These are phyloP conservation scores for Penicillium sp. DNA, from an alignment of 2,329 filamentous ascomycete species.

Conservation along the genomic window DNA sequence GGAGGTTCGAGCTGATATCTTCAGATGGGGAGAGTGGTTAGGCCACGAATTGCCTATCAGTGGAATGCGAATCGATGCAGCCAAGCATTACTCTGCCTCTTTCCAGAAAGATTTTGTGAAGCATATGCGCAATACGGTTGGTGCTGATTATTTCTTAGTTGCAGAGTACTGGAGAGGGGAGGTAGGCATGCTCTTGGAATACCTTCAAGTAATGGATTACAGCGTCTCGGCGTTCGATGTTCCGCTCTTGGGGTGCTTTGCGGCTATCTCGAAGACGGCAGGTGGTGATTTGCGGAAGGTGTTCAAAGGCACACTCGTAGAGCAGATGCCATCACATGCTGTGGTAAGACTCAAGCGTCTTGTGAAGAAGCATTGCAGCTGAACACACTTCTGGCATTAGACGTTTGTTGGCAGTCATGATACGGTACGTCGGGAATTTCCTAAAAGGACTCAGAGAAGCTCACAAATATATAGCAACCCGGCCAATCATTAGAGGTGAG, in stretches of 20 bases:
- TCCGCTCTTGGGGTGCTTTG: slow-evolving; percentile 65
- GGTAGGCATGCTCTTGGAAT: slow-evolving; percentile 53
- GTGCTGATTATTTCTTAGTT: slow-evolving; percentile 60
- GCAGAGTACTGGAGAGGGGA: slow-evolving; percentile 67
- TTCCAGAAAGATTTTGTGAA: slow-evolving; percentile 63
- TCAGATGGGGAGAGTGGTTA: slow-evolving; percentile 66
- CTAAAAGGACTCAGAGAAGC: neutral
- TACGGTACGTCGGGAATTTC: slow-evolving; percentile 43
- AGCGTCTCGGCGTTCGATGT: slow-evolving; percentile 64
- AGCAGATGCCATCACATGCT: slow-evolving; percentile 52
- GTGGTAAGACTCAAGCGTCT: slow-evolving; percentile 46
- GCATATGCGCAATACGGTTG: slow-evolving; percentile 51
- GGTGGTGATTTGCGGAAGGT: slow-evolving; percentile 59
- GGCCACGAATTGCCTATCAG: slow-evolving; percentile 57
- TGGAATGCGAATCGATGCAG: slow-evolving; percentile 67
- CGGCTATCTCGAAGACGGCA: slow-evolving; percentile 53
- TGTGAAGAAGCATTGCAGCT: neutral
- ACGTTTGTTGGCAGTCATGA: slow-evolving; percentile 72
- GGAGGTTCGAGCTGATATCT: slow-evolving; percentile 62
- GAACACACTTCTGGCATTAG: slow-evolving; percentile 25
- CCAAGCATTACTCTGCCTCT: slow-evolving; percentile 65
- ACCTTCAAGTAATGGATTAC: slow-evolving; percentile 57
- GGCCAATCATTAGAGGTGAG: slow-evolving; percentile 57
- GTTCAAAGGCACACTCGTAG: slow-evolving; percentile 59
- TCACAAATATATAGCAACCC: slow-evolving; percentile 46